Evolutionary conservation across 1,284 basidiomycete genomes (phyloP), one percentile per base, ranked within the genome.

Genomic region (Trametes versicolor): DNA sequence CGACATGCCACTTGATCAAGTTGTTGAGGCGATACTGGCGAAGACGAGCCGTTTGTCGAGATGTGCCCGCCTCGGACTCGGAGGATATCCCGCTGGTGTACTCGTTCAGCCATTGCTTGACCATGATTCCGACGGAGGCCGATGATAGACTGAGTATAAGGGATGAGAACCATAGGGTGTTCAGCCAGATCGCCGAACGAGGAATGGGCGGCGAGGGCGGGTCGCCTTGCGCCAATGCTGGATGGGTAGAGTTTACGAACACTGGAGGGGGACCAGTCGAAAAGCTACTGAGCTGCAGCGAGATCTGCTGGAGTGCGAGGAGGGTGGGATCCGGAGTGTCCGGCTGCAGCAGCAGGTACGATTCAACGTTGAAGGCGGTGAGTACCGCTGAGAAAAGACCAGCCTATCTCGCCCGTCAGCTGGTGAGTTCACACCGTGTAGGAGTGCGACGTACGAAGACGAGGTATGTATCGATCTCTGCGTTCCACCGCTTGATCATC

Each of bases 31-130:
- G 66, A 21, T 63, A 51, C 48, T 70, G 69, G 3, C 66, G 64
- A 3, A 68, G 32, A 15, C 64, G 66, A 10, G 64, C 64, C 9
- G 23, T 45, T 23, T 67, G 50, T 64, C 15, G 64, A 55, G 13
- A 52, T 43, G 12, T 52, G 8, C 29, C 29, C 29, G 29, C 29
- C 37, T 6, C 58, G 58, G 5, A 47, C 37, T 43, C 41, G 41
- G 41, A 43, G 17, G 41, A 43, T 3, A 53, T 17, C 12, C 69
- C 63, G 17, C 50, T 50, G 8, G 19, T 37, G 45, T 61, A 65
- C n/a, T 65, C 52, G 37, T 48, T 52, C 6, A 67, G 29, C 72
- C 72, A 73, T 36, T 72, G 68, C 23, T 70, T 69, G 43, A 65
- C 70, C 39, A 67, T 45, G 29, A 71, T 67, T 1, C 58, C 62